phyloP scores from a whole-genome alignment of 2,329 filamentous ascomycete species.

The Paecilomyces fulvus region DNA sequence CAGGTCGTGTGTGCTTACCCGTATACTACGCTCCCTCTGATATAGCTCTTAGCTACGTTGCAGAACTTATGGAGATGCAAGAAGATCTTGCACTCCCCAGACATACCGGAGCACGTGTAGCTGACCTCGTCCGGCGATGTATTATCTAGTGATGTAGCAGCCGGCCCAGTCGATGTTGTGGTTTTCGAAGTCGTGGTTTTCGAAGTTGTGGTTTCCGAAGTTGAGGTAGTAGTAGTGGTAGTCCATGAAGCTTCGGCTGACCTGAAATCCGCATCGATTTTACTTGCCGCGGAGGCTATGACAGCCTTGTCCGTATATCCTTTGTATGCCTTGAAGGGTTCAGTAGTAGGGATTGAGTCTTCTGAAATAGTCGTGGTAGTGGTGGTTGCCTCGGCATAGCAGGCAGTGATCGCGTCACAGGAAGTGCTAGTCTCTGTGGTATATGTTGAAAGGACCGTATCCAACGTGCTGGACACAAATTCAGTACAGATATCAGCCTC shows the following conservation, averaged over 20 bases:
- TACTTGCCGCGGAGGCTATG: too few relatives aligned
- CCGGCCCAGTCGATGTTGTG: background rate
- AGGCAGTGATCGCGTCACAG: background rate
- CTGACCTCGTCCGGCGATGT: background rate
- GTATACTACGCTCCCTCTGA: background rate
- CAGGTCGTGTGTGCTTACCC: too few relatives aligned
- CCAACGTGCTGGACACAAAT: background rate
- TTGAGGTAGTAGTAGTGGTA: too few relatives aligned
- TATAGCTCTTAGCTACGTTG: background rate
- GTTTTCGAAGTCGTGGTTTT: background rate
- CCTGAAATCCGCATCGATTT: too few relatives aligned
- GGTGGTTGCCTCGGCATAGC: background rate
- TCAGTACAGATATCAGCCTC: background rate
- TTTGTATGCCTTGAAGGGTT: background rate
- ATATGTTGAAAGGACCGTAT: background rate
- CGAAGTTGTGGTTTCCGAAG: background rate
- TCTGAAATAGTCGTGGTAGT: background rate
- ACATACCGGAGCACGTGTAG: background rate
- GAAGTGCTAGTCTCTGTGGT: background rate
- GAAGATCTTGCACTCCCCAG: background rate
- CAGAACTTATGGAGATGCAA: background rate
- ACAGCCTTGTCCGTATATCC: background rate
- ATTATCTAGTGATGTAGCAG: background rate
- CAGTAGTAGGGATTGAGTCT: background rate
- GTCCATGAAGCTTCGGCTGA: too few relatives aligned